A percentile compares a stretch with the other conserved stretches of the same genome.
Evolutionary conservation across 2,329 filamentous ascomycete genomes (phyloP).

Genomic region (Exophiala phaeomuriformis): DNA sequence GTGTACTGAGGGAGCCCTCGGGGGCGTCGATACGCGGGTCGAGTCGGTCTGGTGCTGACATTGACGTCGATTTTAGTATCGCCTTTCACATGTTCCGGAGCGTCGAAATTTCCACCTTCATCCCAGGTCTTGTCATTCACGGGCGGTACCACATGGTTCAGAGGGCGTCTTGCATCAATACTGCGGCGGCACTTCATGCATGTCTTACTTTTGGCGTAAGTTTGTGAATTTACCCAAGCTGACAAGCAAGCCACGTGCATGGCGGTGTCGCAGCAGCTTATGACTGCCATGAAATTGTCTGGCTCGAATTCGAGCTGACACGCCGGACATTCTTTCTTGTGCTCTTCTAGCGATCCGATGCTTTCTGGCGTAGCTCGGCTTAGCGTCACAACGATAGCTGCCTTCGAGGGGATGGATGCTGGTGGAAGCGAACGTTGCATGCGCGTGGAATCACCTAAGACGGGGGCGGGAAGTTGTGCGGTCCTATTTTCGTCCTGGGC

Average conservation of each 20-base stretch:
- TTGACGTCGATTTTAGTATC: conserved; percentile 19
- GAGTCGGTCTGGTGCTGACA: conserved; percentile 16
- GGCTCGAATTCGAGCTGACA: conserved; percentile 23
- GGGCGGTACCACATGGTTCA: conserved; percentile 21
- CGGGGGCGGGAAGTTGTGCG: not conserved
- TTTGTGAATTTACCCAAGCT: conserved; percentile 22
- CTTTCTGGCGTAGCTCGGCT: conserved; percentile 16
- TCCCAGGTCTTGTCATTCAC: conserved; percentile 22
- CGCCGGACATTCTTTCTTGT: conserved; percentile 24
- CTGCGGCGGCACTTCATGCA: conserved; percentile 23
- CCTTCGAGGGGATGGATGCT: conserved; percentile 1
- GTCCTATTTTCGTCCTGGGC: not conserved
- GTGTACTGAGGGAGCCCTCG: conserved; percentile 4
- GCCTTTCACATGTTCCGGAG: conserved; percentile 15
- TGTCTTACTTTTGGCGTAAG: conserved; percentile 16
- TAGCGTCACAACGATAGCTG: conserved; percentile 13
- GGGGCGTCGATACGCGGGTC: conserved; percentile 9
- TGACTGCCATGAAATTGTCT: conserved; percentile 20
- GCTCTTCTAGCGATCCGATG: conserved; percentile 17
- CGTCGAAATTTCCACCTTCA: conserved; percentile 18
- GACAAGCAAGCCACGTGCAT: conserved; percentile 24
- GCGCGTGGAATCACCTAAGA: not conserved
- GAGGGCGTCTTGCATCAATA: conserved; percentile 19
- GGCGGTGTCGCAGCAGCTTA: conserved; percentile 21
- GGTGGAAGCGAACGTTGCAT: conserved; percentile 1